Percentiles rank a stretch among this genome's conserved stretches.
Conservation (phyloP, 1,284 basidiomycete species). For the Puccinia novopanici region DNA sequence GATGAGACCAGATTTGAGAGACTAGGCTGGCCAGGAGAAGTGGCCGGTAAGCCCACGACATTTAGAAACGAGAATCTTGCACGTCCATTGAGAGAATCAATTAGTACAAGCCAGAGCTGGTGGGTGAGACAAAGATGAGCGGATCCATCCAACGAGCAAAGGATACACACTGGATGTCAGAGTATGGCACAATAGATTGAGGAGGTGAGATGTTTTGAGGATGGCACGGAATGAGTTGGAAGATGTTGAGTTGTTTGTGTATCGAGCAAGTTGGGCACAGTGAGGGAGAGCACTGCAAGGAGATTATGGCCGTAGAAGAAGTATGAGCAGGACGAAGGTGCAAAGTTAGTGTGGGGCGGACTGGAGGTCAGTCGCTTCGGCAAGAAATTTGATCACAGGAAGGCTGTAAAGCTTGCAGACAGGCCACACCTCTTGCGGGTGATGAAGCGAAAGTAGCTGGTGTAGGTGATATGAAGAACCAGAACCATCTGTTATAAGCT, state of each 20-base stretch:
- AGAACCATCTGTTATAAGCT: too few species aligned
- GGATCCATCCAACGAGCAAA: too few species aligned
- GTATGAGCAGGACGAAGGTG: neutral
- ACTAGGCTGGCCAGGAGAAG: conserved; percentile 19
- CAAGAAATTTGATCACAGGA: neutral
- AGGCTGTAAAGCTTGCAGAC: neutral
- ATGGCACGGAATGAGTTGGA: neutral
- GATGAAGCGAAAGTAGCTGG: conserved; percentile 9
- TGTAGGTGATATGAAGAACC: too few species aligned
- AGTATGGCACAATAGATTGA: neutral
- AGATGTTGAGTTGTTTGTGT: neutral
- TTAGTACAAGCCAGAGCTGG: neutral
- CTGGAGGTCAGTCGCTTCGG: conserved; percentile 9
- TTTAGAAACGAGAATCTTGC: conserved; percentile 28
- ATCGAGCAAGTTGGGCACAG: neutral
- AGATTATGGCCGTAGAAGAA: neutral
- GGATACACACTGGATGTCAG: conserved; percentile 12
- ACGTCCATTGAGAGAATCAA: neutral
- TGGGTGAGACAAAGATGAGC: neutral
- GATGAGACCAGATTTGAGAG: conserved; percentile 23
- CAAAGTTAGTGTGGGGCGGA: neutral
- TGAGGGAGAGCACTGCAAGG: neutral
- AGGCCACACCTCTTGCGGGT: too few species aligned
- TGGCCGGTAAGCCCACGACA: conserved; percentile 32
- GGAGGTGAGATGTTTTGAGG: neutral